Evolutionary conservation across 108 stramenopile genomes (phyloP), one percentile per base, ranked within the genome.

Genomic region (Parietichytrium sp.): DNA sequence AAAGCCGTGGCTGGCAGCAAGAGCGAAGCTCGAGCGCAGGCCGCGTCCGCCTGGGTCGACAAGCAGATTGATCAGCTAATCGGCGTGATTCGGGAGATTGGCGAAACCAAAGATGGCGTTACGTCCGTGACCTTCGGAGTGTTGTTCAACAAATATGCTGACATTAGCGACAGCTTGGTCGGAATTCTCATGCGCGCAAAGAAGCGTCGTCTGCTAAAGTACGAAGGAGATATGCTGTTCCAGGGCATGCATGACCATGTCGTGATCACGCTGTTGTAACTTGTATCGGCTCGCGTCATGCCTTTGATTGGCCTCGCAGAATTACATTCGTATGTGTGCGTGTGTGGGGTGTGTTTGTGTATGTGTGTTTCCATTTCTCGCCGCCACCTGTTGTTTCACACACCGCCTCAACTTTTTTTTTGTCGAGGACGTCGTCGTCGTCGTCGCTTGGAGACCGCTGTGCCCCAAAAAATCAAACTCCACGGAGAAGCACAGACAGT

Each of bases 161-260:
- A 72, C 42, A 72, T 72, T 72, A 45, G 38, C 13, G 61, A 72
- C 20, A 45, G 38, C 4, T 42, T 72, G 10, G 61, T 72, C 42
- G 61, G 61, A 2, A 72, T 72, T 72, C 61, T 72, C 61, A 72
- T 72, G 61, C 61, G 61, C 42, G 61, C 61, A 0, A 72, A 72
- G 45, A 72, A 72, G 61, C 45, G 45, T 42, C 36, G 45, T 33
- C 61, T 33, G 36, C 61, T 72, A n/a, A 72, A 33, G 8, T 72
- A 72, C 61, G 20, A 72, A 42, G 61, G 61, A 6, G 61, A 72
- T 20, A 72, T 72, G 61, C 61, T 72, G 38, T 72, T 72, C 61
- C 61, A 72, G 61, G 61, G 61, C 8, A 45, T 27, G 8, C 61
- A 72, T 27, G 61, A 72, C 33, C 23, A 6, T 38, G 61, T 72